Percentiles rank a stretch among this genome's conserved stretches.
Conservation (phyloP, 2,329 filamentous ascomycete genomes). For the Venturia nashicola region DNA sequence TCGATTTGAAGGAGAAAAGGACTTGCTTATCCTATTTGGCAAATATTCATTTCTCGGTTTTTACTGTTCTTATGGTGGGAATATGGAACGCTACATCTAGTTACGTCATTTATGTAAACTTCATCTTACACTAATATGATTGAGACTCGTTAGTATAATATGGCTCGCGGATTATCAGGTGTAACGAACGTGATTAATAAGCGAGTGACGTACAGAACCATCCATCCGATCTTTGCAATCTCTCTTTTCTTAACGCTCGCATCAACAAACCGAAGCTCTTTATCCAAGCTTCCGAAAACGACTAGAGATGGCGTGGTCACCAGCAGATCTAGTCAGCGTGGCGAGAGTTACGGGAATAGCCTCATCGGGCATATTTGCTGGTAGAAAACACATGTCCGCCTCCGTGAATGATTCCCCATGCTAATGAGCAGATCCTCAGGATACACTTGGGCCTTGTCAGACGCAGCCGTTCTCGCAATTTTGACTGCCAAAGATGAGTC, state of each 20-base stretch:
- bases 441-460: conserved; percentile 6
- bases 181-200: no score
- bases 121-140: no score
- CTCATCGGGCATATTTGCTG: conserved; percentile 6
- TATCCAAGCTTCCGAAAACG: background rate
- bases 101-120: no score
- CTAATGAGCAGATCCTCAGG: background rate
- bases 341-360: conserved; percentile 1
- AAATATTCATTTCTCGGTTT: no score
- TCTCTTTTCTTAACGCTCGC: background rate
- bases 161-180: no score
- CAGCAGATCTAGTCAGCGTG: background rate
- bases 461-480: conserved; percentile 5
- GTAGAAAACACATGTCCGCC: background rate
- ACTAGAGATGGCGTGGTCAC: background rate
- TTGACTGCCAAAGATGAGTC: conserved; percentile 6
- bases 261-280: background rate
- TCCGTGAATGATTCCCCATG: background rate
- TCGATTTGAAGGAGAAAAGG: no score
- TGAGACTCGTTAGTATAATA: no score
- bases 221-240: no score
- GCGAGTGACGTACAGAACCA: no score
- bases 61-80: no score
- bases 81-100: no score
- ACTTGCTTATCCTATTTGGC: no score